Conservation (phyloP, 768 basidiomycete genomes). For the Russula earlei region DNA sequence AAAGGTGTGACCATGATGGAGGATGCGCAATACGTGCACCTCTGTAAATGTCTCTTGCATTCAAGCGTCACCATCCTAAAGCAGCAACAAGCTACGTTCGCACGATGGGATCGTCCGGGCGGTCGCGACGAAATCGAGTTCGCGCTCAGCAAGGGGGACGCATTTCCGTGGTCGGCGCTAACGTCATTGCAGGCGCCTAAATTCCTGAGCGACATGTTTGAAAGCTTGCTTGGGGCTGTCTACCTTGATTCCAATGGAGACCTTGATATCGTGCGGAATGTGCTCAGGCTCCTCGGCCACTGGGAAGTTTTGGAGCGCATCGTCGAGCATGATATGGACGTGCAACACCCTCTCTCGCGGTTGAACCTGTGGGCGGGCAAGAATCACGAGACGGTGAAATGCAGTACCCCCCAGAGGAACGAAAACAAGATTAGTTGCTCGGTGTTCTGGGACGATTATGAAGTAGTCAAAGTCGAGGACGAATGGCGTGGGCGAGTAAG, state of each 20-base stretch:
- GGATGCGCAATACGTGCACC: constrained; percentile 39
- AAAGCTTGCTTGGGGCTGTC: constrained; percentile 68
- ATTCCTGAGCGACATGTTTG: constrained; percentile 71
- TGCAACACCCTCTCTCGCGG: constrained; percentile 63
- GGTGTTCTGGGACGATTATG: constrained; percentile 38
- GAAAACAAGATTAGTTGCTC: constrained; percentile 42
- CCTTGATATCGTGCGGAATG: constrained; percentile 37
- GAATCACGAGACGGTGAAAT: constrained; percentile 37
- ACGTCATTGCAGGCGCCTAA: constrained; percentile 71
- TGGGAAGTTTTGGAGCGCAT: constrained; percentile 53
- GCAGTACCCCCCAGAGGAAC: constrained; percentile 34
- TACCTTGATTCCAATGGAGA: constrained; percentile 58
- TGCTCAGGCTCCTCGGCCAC: constrained; percentile 48
- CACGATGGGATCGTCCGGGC: constrained; percentile 37
- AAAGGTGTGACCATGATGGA: constrained; percentile 27
- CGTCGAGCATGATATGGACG: constrained; percentile 56
- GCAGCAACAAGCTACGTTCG: constrained; percentile 46
- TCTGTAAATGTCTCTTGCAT: constrained; percentile 69
- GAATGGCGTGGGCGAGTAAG: constrained; percentile 45
- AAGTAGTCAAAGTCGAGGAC: constrained; percentile 38
- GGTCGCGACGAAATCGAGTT: constrained; percentile 40
- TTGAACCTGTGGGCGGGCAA: constrained; percentile 51
- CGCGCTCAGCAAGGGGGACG: constrained; percentile 32
- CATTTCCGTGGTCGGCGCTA: constrained; percentile 68
- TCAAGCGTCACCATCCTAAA: constrained; percentile 52